These are phyloP conservation scores for Neonectria hederae DNA, from an alignment of 2,329 filamentous ascomycete genomes.

Conservation along the genomic window DNA sequence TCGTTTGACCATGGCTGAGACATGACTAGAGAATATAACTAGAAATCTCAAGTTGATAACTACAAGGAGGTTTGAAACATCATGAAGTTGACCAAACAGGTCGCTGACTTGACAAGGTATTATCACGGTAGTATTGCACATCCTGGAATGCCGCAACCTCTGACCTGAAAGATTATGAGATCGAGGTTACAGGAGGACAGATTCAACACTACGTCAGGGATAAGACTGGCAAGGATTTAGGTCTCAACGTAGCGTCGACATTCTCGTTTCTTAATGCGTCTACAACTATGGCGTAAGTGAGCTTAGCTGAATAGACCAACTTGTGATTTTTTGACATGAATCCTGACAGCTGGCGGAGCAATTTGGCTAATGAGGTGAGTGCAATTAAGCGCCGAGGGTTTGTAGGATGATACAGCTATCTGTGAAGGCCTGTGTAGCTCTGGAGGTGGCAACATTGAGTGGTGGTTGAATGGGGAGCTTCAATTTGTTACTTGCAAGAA, in stretches of 20 bases:
- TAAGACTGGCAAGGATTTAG: constrained; percentile 10
- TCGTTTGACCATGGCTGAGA: constrained; percentile 64
- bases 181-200: constrained; percentile 24
- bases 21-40: constrained; percentile 35
- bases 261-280: constrained; percentile 33
- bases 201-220: constrained; percentile 30
- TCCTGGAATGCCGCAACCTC: constrained; percentile 26
- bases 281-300: constrained; percentile 28
- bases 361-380: constrained; percentile 59
- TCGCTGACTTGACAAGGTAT: constrained; percentile 3
- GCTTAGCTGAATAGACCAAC: neutral
- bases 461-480: neutral
- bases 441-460: constrained; percentile 10
- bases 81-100: neutral
- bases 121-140: constrained; percentile 32
- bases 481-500: too few species aligned
- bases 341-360: constrained; percentile 50
- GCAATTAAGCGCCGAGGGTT: constrained; percentile 27
- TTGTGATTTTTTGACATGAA: neutral
- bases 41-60: constrained; percentile 63
- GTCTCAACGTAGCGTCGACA: constrained; percentile 18
- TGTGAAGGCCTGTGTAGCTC: constrained; percentile 13
- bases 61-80: constrained; percentile 60
- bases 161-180: constrained; percentile 13
- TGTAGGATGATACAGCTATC: constrained; percentile 22